A percentile compares a stretch with the other conserved stretches of the same genome.
Conservation (phyloP, 257 asterid genomes). For the Mentha longifolia region DNA sequence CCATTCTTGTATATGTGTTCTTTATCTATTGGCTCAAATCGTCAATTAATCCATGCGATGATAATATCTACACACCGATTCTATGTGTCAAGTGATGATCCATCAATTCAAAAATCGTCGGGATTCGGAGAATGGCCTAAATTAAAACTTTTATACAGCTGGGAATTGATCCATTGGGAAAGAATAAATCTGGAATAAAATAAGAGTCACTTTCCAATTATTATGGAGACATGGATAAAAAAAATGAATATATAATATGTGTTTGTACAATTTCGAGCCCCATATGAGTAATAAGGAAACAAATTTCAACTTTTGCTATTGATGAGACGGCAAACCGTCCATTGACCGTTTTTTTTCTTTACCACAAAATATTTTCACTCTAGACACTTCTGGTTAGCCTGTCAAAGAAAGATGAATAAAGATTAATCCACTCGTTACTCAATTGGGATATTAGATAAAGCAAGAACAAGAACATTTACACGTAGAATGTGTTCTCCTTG, state of each 20-base stretch:
- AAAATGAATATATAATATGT: conserved; percentile 3
- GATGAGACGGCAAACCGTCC: conserved; percentile 22
- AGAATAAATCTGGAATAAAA: too few relatives aligned
- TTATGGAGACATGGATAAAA: not conserved
- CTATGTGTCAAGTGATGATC: not conserved
- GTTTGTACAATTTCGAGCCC: conserved; percentile 29
- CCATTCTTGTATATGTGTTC: not conserved
- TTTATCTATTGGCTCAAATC: not conserved
- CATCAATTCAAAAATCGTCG: conserved; percentile 10
- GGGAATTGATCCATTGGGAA: not conserved
- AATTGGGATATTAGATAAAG: too few relatives aligned
- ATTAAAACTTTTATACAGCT: conserved; percentile 22
- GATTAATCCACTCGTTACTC: too few relatives aligned
- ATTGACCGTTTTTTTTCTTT: not conserved
- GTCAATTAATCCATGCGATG: not conserved
- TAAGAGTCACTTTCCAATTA: conserved; percentile 35
- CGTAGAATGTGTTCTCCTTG: too few relatives aligned
- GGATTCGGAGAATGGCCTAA: conserved; percentile 29
- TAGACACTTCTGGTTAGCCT: too few relatives aligned
- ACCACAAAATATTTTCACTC: too few relatives aligned
- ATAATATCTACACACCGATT: not conserved
- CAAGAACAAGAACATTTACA: too few relatives aligned
- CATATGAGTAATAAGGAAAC: conserved; percentile 15
- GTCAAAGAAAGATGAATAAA: too few relatives aligned
- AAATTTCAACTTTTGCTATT: conserved; percentile 27